Evolutionary conservation across 768 basidiomycete genomes (phyloP).

Genomic region (Candolleomyces efflorescens): DNA sequence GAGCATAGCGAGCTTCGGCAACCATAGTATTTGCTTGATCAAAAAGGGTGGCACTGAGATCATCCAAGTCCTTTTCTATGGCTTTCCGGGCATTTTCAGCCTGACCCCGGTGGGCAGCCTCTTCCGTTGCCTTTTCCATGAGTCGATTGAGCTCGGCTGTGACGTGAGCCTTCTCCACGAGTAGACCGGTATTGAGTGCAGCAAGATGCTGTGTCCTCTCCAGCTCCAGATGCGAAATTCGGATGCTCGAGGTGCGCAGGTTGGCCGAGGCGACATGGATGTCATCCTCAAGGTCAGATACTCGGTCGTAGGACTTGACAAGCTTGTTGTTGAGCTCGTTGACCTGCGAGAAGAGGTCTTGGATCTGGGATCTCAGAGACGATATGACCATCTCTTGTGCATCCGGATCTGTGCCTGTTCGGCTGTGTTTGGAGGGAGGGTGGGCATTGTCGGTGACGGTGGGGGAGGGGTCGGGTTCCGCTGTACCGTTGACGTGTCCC

Average conservation of each 20-base stretch:
- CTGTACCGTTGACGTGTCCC: slow-evolving; percentile 3
- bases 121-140: slow-evolving; percentile 94
- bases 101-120: slow-evolving; percentile 85
- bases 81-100: slow-evolving; percentile 77
- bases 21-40: slow-evolving; percentile 97
- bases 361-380: slow-evolving; percentile 75
- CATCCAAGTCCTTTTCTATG: slow-evolving; percentile 94
- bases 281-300: slow-evolving; percentile 91
- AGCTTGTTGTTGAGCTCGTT: slow-evolving; percentile 90
- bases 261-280: slow-evolving; percentile 64
- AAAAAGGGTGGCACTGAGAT: slow-evolving; percentile 88
- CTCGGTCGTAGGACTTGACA: slow-evolving; percentile 85
- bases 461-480: background rate
- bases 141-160: slow-evolving; percentile 87
- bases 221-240: slow-evolving; percentile 75
- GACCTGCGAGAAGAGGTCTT: slow-evolving; percentile 87
- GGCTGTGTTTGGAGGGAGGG: background rate
- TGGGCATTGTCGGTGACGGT: background rate
- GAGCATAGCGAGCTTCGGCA: slow-evolving; percentile 80
- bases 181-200: slow-evolving; percentile 83
- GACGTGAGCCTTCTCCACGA: slow-evolving; percentile 90
- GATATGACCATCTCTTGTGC: slow-evolving; percentile 83
- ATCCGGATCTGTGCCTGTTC: slow-evolving; percentile 36
- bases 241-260: slow-evolving; percentile 55
- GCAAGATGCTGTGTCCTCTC: slow-evolving; percentile 86